Conservation (phyloP, 73 alveolate genomes). For the Paramecium sexaurelia region DNA sequence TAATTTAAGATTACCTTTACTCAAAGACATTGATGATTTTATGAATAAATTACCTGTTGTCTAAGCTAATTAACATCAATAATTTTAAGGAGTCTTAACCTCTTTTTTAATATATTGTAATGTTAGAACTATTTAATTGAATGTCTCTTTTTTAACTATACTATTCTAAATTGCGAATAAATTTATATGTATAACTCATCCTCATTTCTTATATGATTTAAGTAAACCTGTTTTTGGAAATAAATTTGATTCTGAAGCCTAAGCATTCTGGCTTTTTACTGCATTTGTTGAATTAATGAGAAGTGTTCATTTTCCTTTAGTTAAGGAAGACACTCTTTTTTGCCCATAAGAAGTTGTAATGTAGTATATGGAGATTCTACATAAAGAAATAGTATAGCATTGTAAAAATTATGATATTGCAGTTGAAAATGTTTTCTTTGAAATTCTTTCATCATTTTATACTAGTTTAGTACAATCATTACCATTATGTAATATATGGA, state of each 20-base stretch:
- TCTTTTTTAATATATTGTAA: not conserved
- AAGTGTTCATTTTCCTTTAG: not conserved
- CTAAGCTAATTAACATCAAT: not conserved
- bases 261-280: not conserved
- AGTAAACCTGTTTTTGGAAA: not conserved
- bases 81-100: not conserved
- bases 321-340: not conserved
- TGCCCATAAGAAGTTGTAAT: not conserved
- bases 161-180: not conserved
- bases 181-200: not conserved
- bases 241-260: conserved; percentile 26
- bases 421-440: not conserved
- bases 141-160: not conserved
- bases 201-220: not conserved
- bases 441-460: not conserved
- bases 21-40: not conserved
- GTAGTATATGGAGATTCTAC: not conserved
- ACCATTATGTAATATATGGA: not conserved
- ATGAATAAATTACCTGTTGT: not conserved
- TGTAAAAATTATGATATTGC: not conserved
- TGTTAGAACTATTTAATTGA: not conserved
- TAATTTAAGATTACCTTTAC: not conserved
- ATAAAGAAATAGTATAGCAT: not conserved
- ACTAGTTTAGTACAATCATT: not conserved
- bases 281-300: not conserved